phyloP scores from a whole-genome alignment of 2,329 filamentous ascomycete genomes.

The Aspergillus aculeatinus region DNA sequence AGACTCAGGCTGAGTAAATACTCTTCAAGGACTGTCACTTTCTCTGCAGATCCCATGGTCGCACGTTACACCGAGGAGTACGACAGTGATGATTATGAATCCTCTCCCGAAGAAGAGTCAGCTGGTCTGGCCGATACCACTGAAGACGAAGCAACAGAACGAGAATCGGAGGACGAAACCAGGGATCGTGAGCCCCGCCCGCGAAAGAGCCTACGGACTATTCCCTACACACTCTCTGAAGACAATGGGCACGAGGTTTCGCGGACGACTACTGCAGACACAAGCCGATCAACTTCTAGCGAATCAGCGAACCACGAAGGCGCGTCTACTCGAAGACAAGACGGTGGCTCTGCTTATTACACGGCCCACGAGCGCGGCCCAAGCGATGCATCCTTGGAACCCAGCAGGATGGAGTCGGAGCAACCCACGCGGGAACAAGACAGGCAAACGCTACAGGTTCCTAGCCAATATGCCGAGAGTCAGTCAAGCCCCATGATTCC shows the following conservation, averaged over 20 bases:
- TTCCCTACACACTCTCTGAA: slow-evolving; percentile 25
- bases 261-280: neutral
- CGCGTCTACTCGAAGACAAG: slow-evolving; percentile 16
- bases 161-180: slow-evolving; percentile 15
- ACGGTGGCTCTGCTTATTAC: slow-evolving; percentile 30
- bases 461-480: slow-evolving; percentile 20
- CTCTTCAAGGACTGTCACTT: slow-evolving; percentile 51
- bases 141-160: slow-evolving; percentile 18
- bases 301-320: slow-evolving; percentile 4
- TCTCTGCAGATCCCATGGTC: slow-evolving; percentile 49
- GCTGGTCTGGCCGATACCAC: slow-evolving; percentile 19
- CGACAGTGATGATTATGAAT: neutral
- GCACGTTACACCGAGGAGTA: slow-evolving; percentile 38
- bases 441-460: slow-evolving; percentile 18
- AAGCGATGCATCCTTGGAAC: slow-evolving; percentile 22
- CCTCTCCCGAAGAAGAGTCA: slow-evolving; percentile 9
- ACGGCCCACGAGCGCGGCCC: slow-evolving; percentile 30
- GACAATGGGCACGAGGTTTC: slow-evolving; percentile 10
- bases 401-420: slow-evolving; percentile 4
- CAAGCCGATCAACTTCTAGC: slow-evolving; percentile 12
- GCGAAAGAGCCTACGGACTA: slow-evolving; percentile 19
- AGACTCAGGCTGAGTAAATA: slow-evolving; percentile 47
- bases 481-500: slow-evolving; percentile 24
- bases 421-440: slow-evolving; percentile 6
- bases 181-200: slow-evolving; percentile 7